Percentiles rank a stretch among this genome's conserved stretches.
Evolutionary conservation across 345 rosid species (phyloP).

Genomic region (Salix suchowensis): DNA sequence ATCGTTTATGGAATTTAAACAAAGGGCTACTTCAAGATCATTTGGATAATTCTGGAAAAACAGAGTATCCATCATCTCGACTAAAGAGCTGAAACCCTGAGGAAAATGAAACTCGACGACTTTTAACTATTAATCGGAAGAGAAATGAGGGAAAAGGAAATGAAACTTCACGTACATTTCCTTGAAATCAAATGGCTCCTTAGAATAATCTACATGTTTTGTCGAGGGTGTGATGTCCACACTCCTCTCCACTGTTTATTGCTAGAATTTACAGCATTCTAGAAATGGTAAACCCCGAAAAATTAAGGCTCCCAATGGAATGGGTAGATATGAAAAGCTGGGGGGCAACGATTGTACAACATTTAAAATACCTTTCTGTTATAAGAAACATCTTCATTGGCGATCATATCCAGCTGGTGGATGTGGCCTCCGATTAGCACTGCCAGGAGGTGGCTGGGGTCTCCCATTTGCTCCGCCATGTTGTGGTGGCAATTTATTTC

Average conservation of each 20-base stretch:
- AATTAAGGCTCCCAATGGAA: neutral
- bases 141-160: neutral
- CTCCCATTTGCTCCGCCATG: conserved; percentile 9
- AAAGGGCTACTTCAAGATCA: no score
- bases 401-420: conserved; percentile 5
- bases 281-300: conserved; percentile 1
- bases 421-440: conserved; percentile 7
- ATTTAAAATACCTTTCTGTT: neutral
- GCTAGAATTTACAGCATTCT: neutral
- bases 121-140: no score
- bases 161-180: neutral
- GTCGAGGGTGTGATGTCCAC: neutral
- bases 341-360: conserved; percentile 3
- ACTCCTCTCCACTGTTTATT: conserved; percentile 1
- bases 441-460: conserved; percentile 3
- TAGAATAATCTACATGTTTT: neutral
- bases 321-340: neutral
- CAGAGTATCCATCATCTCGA: no score
- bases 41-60: no score
- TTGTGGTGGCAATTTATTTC: conserved; percentile 15
- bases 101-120: no score
- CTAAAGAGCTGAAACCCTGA: no score
- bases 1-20: no score
- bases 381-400: neutral
- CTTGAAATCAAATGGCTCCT: neutral